Evolutionary conservation across 2,329 filamentous ascomycete species (phyloP).

Genomic region (Byssochlamys sp.): DNA sequence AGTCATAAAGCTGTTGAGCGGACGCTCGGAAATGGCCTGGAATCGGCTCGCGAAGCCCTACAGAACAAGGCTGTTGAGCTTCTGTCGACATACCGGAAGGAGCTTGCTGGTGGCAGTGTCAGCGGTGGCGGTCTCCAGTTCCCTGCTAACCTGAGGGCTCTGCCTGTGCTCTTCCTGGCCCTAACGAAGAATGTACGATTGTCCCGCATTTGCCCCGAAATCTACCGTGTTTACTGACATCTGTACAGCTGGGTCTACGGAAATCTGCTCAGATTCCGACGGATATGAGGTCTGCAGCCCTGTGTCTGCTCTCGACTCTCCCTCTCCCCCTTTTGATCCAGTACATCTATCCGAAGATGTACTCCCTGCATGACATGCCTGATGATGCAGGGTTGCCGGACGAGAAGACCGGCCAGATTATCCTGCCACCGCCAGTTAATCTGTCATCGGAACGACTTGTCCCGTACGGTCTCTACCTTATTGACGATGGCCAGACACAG

Average conservation of each 20-base stretch:
- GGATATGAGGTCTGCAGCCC: conserved; percentile 82
- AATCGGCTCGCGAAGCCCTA: conserved; percentile 80
- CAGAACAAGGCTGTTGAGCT: conserved; percentile 88
- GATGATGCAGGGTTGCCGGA: conserved; percentile 82
- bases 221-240: conserved; percentile 14
- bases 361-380: conserved; percentile 91
- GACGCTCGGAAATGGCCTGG: conserved; percentile 72
- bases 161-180: conserved; percentile 84
- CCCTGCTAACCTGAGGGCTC: conserved; percentile 77
- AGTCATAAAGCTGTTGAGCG: conserved; percentile 95
- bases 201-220: conserved; percentile 6
- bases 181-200: conserved; percentile 80
- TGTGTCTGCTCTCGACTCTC: conserved; percentile 87
- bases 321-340: conserved; percentile 83
- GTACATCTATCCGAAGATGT: conserved; percentile 78
- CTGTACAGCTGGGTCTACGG: conserved; percentile 58
- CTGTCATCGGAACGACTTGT: conserved; percentile 80
- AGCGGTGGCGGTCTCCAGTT: conserved; percentile 85
- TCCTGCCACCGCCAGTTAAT: conserved; percentile 74
- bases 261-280: conserved; percentile 90
- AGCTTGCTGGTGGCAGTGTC: conserved; percentile 90
- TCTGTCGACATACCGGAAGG: conserved; percentile 90
- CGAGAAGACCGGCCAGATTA: conserved; percentile 74
- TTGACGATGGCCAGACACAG: conserved; percentile 94
- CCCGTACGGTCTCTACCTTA: conserved; percentile 84